Percentiles rank a stretch among this genome's conserved stretches.
These are phyloP conservation scores for Leccinum pallidistipes DNA, from an alignment of 1,284 basidiomycete species.

Conservation along the genomic window DNA sequence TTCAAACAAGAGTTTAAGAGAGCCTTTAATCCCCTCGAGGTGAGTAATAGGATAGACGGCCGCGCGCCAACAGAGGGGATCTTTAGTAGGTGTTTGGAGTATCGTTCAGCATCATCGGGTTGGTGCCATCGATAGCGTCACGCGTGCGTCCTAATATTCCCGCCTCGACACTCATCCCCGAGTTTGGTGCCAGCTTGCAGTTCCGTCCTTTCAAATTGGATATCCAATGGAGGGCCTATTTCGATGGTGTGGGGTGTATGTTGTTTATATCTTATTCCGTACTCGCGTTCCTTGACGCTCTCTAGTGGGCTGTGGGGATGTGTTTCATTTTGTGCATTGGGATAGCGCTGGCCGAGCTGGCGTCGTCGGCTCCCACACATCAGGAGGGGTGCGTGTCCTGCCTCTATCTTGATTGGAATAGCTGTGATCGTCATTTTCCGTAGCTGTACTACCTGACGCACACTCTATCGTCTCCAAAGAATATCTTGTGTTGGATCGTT, in stretches of 20 bases:
- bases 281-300: neutral
- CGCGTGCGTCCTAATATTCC: conserved; percentile 3
- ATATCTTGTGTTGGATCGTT: conserved; percentile 42
- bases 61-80: neutral
- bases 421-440: neutral
- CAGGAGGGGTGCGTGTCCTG: conserved; percentile 34
- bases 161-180: neutral
- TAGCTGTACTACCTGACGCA: conserved; percentile 43
- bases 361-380: conserved; percentile 66
- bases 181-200: conserved; percentile 14
- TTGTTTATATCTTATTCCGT: neutral
- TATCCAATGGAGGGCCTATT: conserved; percentile 46
- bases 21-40: neutral
- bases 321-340: conserved; percentile 62
- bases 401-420: neutral
- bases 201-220: conserved; percentile 42
- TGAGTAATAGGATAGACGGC: neutral
- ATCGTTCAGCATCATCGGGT: conserved; percentile 41
- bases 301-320: conserved; percentile 42
- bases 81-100: conserved; percentile 34
- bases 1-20: neutral
- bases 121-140: conserved; percentile 44
- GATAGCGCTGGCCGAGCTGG: conserved; percentile 70
- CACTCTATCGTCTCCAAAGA: conserved; percentile 33
- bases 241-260: conserved; percentile 49